A percentile compares a stretch with the other conserved stretches of the same genome.
Evolutionary conservation across 1,284 basidiomycete genomes (phyloP).

Genomic region (Irpex sp.): DNA sequence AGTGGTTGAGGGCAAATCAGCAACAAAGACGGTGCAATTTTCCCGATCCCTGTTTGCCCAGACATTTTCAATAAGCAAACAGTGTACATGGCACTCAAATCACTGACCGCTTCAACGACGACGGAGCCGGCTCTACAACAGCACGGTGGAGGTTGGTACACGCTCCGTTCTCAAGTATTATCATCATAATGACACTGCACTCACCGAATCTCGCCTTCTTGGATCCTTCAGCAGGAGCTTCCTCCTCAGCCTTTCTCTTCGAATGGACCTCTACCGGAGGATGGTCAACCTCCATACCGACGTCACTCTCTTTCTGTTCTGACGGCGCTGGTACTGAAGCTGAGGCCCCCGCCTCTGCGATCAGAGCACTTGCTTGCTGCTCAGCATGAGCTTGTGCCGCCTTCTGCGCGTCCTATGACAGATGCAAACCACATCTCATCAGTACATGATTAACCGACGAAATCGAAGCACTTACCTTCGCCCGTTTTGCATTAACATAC

Average conservation of each 20-base stretch:
- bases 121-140: too few species aligned
- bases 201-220: slow-evolving; percentile 64
- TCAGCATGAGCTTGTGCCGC: slow-evolving; percentile 43
- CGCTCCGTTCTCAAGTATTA: too few species aligned
- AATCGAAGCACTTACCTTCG: slow-evolving; percentile 46
- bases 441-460: too few species aligned
- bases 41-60: slow-evolving; percentile 79
- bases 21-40: slow-evolving; percentile 88
- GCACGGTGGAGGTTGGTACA: too few species aligned
- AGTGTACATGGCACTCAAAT: slow-evolving; percentile 32
- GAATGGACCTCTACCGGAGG: slow-evolving; percentile 32
- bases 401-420: background rate
- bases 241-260: slow-evolving; percentile 67
- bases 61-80: slow-evolving; percentile 59
- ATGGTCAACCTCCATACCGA: slow-evolving; percentile 52
- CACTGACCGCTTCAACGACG: too few species aligned
- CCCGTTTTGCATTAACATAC: slow-evolving; percentile 60
- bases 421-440: background rate
- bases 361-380: slow-evolving; percentile 36
- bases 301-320: too few species aligned
- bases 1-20: slow-evolving; percentile 58
- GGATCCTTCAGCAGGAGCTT: slow-evolving; percentile 32
- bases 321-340: too few species aligned
- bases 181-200: slow-evolving; percentile 14
- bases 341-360: slow-evolving; percentile 20